A percentile compares a stretch with the other conserved stretches of the same genome.
These are phyloP conservation scores for Metschnikowia orientalis DNA, from an alignment of 805 yeast species.

Conservation along the genomic window DNA sequence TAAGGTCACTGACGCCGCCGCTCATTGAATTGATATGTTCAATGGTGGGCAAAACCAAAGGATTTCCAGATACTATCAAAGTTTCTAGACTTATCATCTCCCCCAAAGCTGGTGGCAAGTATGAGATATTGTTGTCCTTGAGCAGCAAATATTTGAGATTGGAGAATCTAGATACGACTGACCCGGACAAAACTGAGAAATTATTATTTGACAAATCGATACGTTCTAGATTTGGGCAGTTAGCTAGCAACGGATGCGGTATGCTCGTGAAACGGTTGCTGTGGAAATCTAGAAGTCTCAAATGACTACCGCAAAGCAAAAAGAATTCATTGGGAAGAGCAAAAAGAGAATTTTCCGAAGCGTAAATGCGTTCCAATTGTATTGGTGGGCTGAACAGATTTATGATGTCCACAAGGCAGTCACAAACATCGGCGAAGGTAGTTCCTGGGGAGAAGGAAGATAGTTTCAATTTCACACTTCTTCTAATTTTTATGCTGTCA, in stretches of 20 bases:
- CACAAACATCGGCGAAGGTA: constrained; percentile 10
- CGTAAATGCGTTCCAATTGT: constrained; percentile 11
- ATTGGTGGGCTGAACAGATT: constrained; percentile 7
- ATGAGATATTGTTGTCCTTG: constrained; percentile 53
- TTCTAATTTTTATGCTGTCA: constrained; percentile 11
- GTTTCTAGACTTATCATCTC: constrained; percentile 50
- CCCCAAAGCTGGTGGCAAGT: constrained; percentile 49
- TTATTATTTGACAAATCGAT: constrained; percentile 61
- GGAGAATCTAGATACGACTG: constrained; percentile 36
- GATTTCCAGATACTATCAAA: constrained; percentile 61
- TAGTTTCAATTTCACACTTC: constrained; percentile 13
- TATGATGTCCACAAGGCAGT: constrained; percentile 11
- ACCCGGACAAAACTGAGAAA: constrained; percentile 45
- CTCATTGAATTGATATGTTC: constrained; percentile 31
- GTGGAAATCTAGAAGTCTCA: constrained; percentile 60
- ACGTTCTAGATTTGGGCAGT: constrained; percentile 49
- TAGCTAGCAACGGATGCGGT: constrained; percentile 40
- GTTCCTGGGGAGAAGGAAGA: constrained; percentile 11
- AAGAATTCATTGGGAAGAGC: constrained; percentile 12
- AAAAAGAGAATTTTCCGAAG: constrained; percentile 9
- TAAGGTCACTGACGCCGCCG: constrained; percentile 45
- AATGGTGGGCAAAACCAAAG: constrained; percentile 46
- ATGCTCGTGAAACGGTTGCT: constrained; percentile 51
- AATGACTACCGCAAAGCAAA: constrained; percentile 10
- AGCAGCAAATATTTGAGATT: constrained; percentile 57